Evolutionary conservation across 495 filamentous ascomycete species (phyloP), one percentile per base, ranked within the genome.

Genomic region (Penicillium diatomitis): DNA sequence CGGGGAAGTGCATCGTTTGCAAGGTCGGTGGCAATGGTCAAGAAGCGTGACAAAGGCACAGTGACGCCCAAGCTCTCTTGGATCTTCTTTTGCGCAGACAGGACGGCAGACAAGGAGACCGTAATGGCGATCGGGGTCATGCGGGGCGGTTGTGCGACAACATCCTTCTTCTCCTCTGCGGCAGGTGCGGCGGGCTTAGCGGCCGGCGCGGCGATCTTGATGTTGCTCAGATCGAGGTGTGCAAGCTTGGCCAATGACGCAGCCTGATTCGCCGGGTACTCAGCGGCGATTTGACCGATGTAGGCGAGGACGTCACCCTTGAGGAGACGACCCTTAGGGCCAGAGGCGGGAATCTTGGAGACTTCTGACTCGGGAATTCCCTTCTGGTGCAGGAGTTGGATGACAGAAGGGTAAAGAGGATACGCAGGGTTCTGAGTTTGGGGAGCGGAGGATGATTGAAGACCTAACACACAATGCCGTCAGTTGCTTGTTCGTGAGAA

Each of bases 301-400:
- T 91, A 92, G 32, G 89, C 89, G 39, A 98, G 80, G 6, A 98
- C 87, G 63, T 98, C 92, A 41, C 92, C 92, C 71, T 98, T 98
- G 33, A 98, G 76, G 38, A 98, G 73, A 41, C 94, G 84, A 41
- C 90, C 90, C 64, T 83, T 86, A 33, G 92, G 92, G 10, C 92
- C 92, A 30, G 84, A 90, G 7, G 88, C 82, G 20, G 81, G 85
- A 62, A 98, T 96, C 59, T 85, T 82, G 64, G 83, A 75, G 31
- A 85, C 68, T 51, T 85, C 86, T 28, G 82, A 82, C 42, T 80
- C 74, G 38, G 85, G 74, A 30, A 97, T 66, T 48, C 79, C 80
- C 57, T 92, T 81, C 62, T 84, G 74, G 64, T 85, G 83, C 38
- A 98, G 77, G 36, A 97, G 76, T 55, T 86, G 81, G 58, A 71